Conservation (phyloP, 805 yeast genomes). For the Wickerhamiella galacta region DNA sequence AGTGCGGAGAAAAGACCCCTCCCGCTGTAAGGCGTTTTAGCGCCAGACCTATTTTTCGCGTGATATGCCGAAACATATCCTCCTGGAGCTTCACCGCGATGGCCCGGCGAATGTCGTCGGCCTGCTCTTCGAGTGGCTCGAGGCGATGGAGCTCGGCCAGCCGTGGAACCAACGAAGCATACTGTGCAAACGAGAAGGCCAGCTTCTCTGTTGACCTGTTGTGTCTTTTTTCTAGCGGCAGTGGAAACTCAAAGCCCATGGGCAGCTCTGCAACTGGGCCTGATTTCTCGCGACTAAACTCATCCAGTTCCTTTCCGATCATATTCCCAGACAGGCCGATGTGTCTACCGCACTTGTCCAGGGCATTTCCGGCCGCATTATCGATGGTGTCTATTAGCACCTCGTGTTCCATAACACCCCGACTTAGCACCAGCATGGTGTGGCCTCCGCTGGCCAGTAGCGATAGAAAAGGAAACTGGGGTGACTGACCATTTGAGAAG, state of each 20-base stretch:
- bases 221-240: conserved; percentile 34
- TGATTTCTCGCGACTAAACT: conserved; percentile 29
- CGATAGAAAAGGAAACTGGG: conserved; percentile 59
- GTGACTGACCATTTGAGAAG: conserved; percentile 31
- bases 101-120: conserved; percentile 11
- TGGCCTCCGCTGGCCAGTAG: conserved; percentile 88
- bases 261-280: conserved; percentile 16
- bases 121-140: conserved; percentile 10
- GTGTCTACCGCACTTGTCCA: conserved; percentile 83
- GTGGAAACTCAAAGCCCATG: conserved; percentile 23
- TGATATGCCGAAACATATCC: conserved; percentile 53
- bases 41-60: conserved; percentile 43
- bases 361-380: conserved; percentile 83
- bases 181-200: conserved; percentile 67
- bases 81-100: conserved; percentile 31
- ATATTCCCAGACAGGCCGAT: conserved; percentile 66
- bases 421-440: conserved; percentile 65
- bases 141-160: conserved; percentile 8
- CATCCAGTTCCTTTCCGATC: conserved; percentile 74
- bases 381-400: conserved; percentile 63
- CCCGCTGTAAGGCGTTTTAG: conserved; percentile 15
- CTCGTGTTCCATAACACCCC: conserved; percentile 45
- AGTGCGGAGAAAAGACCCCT: conserved; percentile 15
- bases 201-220: conserved; percentile 29
- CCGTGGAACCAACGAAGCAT: conserved; percentile 37